Evolutionary conservation across 2,329 filamentous ascomycete species (phyloP).

Genomic region (Hypoxylon sp.): DNA sequence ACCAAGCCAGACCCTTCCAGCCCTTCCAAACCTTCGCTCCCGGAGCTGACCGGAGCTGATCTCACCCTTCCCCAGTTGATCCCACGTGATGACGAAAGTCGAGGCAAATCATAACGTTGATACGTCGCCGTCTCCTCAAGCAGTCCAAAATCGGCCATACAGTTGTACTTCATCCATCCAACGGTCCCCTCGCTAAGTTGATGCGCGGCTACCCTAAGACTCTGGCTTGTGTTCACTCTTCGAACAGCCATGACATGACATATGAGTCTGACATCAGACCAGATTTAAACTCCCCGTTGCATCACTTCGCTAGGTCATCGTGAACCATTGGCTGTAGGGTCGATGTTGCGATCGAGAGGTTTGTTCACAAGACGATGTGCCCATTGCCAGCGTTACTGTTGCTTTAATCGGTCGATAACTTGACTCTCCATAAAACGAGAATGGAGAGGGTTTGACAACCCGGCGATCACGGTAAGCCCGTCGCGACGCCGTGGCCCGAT

Average conservation of each 20-base stretch:
- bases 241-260: constrained; percentile 30
- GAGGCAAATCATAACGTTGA: constrained; percentile 28
- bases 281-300: constrained; percentile 10
- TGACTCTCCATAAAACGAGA: background rate
- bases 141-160: constrained; percentile 6
- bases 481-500: constrained; percentile 12
- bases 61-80: constrained; percentile 37
- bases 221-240: constrained; percentile 18
- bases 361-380: constrained; percentile 3
- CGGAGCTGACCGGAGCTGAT: constrained; percentile 31
- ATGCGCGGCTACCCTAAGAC: constrained; percentile 4
- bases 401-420: constrained; percentile 13
- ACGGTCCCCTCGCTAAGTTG: constrained; percentile 2
- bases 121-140: constrained; percentile 11
- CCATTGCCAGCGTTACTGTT: constrained; percentile 4
- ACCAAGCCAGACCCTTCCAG: constrained; percentile 16
- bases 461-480: constrained; percentile 20
- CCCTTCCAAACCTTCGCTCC: constrained; percentile 26
- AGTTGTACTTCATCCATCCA: constrained; percentile 16
- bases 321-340: constrained; percentile 5
- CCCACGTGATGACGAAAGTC: constrained; percentile 46
- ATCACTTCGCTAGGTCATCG: constrained; percentile 16
- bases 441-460: background rate
- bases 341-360: constrained; percentile 16
- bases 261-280: constrained; percentile 40